phyloP scores from a whole-genome alignment of 2,329 filamentous ascomycete species.

The Neoscytalidium dimidiatum region DNA sequence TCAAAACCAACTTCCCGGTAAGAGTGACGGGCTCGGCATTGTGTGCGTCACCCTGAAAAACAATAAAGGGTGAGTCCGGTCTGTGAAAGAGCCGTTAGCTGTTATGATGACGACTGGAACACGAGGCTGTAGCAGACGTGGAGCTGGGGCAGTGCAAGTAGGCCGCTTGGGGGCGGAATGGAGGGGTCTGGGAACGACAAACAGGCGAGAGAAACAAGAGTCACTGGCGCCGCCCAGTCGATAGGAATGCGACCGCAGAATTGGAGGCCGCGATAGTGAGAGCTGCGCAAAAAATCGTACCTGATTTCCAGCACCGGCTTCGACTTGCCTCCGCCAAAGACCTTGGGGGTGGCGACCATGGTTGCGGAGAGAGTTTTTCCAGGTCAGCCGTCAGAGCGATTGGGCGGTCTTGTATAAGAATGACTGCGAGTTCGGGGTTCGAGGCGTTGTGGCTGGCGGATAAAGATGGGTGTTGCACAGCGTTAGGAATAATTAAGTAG shows the following conservation, averaged over 20 bases:
- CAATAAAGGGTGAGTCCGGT: conserved; percentile 50
- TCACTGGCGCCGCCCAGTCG: conserved; percentile 48
- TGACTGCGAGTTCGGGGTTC: not conserved
- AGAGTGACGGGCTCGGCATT: conserved; percentile 49
- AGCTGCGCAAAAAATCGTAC: conserved; percentile 29
- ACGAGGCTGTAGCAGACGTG: not conserved
- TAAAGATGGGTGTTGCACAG: conserved; percentile 3
- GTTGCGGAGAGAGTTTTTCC: conserved; percentile 18
- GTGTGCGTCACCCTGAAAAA: conserved; percentile 51
- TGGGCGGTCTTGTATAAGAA: not conserved
- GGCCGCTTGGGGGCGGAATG: not conserved
- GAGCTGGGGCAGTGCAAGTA: not conserved
- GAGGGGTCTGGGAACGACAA: not conserved
- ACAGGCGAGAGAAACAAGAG: conserved; percentile 47
- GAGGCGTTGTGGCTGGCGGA: not conserved
- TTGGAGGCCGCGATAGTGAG: not conserved
- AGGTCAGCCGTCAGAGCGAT: not conserved
- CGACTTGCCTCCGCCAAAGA: conserved; percentile 35
- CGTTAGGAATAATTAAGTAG: conserved; percentile 20
- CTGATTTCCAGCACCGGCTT: conserved; percentile 46
- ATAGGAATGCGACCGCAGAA: not conserved
- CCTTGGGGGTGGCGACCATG: conserved; percentile 37
- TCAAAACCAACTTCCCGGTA: conserved; percentile 49
- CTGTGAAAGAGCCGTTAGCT: conserved; percentile 25
- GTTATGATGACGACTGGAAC: not conserved